Evolutionary conservation across 345 rosid species (phyloP).

Genomic region (Physaria fendleri): DNA sequence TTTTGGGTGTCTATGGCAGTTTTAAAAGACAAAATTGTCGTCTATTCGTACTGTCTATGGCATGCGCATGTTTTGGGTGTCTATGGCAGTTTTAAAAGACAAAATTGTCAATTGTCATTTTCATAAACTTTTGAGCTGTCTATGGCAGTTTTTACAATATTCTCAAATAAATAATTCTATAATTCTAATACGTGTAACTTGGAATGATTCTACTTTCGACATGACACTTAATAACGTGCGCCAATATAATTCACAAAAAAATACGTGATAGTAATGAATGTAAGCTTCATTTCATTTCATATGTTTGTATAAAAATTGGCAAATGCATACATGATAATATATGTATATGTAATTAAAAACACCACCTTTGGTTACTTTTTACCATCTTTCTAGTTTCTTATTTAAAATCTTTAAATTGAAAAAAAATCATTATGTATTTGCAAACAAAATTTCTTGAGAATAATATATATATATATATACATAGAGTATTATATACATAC

Average conservation of each 20-base stretch:
- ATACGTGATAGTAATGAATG: not conserved
- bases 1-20: too few species aligned
- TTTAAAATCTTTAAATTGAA: not conserved
- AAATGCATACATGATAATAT: not conserved
- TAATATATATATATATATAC: not conserved
- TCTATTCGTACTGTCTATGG: too few species aligned
- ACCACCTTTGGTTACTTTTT: too few species aligned
- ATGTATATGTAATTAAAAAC: too few species aligned
- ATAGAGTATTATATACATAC: not conserved
- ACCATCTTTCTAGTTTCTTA: not conserved
- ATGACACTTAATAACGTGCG: slow-evolving; percentile 14
- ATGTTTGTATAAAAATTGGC: not conserved
- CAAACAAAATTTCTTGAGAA: not conserved
- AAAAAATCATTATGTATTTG: not conserved
- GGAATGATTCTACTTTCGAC: not conserved
- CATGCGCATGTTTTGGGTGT: too few species aligned
- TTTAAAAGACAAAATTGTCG: too few species aligned
- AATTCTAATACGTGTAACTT: not conserved
- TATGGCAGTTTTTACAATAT: too few species aligned
- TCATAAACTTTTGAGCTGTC: too few species aligned
- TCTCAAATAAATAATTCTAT: too few species aligned
- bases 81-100: too few species aligned
- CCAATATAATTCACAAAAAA: not conserved
- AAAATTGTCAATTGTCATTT: too few species aligned
- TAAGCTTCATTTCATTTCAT: slow-evolving; percentile 1